phyloP scores from a whole-genome alignment of 768 basidiomycete genomes.

The Suillus lakei region DNA sequence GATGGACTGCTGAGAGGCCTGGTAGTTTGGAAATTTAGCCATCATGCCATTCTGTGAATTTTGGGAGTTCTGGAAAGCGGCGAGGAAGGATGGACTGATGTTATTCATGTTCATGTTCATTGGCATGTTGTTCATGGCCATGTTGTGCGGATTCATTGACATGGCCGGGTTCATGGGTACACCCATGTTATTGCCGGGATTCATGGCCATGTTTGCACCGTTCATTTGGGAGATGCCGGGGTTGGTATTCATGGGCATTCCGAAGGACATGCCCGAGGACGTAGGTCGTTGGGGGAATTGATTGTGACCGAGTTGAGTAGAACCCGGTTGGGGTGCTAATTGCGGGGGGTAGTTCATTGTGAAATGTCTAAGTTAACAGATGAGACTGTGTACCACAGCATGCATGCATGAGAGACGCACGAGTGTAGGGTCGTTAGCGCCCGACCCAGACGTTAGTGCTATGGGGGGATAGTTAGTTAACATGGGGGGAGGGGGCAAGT shows the following conservation, averaged over 20 bases:
- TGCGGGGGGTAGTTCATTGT: slow-evolving; percentile 7
- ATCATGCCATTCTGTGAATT: slow-evolving; percentile 17
- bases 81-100: slow-evolving; percentile 40
- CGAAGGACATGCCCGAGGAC: slow-evolving; percentile 23
- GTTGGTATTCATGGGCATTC: slow-evolving; percentile 13
- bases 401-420: slow-evolving; percentile 4
- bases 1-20: slow-evolving; percentile 17
- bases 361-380: neutral
- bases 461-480: neutral
- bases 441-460: slow-evolving; percentile 13
- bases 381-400: neutral
- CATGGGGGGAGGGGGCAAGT: neutral
- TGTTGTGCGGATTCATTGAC: slow-evolving; percentile 8
- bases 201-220: slow-evolving; percentile 16
- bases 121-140: slow-evolving; percentile 9
- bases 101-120: slow-evolving; percentile 14
- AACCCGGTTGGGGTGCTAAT: slow-evolving; percentile 14
- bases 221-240: slow-evolving; percentile 12
- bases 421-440: slow-evolving; percentile 18
- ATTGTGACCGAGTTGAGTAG: slow-evolving; percentile 25
- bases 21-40: slow-evolving; percentile 20
- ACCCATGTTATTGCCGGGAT: slow-evolving; percentile 9
- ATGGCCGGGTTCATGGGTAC: slow-evolving; percentile 8
- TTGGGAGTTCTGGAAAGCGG: slow-evolving; percentile 32
- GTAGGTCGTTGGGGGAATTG: slow-evolving; percentile 25